Percentiles rank a stretch among this genome's conserved stretches.
These are phyloP conservation scores for Firmiana major DNA, from an alignment of 345 rosid genomes.

Conservation along the genomic window DNA sequence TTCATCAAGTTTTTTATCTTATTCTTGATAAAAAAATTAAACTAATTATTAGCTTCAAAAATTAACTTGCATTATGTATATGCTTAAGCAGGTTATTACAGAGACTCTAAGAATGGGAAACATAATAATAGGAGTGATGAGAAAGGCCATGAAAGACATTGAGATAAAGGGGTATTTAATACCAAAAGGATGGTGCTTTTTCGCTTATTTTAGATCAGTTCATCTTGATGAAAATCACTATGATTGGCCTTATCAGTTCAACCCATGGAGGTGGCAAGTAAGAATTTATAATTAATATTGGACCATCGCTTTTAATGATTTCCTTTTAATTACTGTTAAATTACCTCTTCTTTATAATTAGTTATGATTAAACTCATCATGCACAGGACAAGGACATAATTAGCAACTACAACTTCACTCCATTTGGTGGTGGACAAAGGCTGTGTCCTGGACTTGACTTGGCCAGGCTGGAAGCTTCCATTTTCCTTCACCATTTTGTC, in stretches of 20 bases:
- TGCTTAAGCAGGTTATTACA: conserved; percentile 65
- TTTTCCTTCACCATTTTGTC: conserved; percentile 76
- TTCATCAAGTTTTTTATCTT: too few species aligned
- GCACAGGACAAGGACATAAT: conserved; percentile 59
- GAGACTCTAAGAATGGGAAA: conserved; percentile 92
- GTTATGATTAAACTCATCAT: background rate
- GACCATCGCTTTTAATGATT: background rate
- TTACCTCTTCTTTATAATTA: too few species aligned
- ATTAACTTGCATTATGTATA: background rate
- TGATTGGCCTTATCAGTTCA: conserved; percentile 73
- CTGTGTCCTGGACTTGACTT: conserved; percentile 91
- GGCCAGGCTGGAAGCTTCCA: conserved; percentile 91
- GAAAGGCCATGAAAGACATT: conserved; percentile 78
- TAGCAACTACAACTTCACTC: conserved; percentile 60
- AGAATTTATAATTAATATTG: conserved; percentile 14
- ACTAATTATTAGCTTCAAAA: background rate
- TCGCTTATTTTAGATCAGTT: conserved; percentile 83
- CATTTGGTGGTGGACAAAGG: conserved; percentile 97
- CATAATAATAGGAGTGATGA: conserved; percentile 83
- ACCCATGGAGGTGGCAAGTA: conserved; percentile 99
- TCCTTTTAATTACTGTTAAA: too few species aligned
- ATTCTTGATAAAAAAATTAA: background rate
- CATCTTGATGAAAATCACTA: conserved; percentile 86
- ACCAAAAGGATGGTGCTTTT: conserved; percentile 93
- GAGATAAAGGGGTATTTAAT: conserved; percentile 77